A percentile compares a stretch with the other conserved stretches of the same genome.
Evolutionary conservation across 805 yeast species (phyloP).

Genomic region (Kazachstania africana): DNA sequence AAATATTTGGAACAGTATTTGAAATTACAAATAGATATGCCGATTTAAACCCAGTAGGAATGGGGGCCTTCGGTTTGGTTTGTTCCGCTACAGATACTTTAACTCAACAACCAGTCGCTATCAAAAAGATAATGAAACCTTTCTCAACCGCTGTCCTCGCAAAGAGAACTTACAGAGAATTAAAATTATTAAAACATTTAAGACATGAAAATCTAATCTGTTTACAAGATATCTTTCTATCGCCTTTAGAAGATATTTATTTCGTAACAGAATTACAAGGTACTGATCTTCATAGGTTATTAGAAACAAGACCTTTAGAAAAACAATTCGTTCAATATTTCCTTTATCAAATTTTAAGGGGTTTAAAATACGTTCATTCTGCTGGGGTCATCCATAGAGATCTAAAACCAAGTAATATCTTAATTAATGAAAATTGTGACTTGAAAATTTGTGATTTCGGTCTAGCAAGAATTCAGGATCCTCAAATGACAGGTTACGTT

Average conservation of each 20-base stretch:
- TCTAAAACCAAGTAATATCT: conserved; percentile 72
- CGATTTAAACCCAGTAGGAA: conserved; percentile 93
- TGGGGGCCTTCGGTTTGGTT: conserved; percentile 98
- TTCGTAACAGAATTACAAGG: conserved; percentile 96
- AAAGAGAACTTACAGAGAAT: conserved; percentile 91
- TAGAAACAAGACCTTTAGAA: conserved; percentile 88
- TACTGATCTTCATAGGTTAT: conserved; percentile 83
- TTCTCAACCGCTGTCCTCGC: conserved; percentile 90
- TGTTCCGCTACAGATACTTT: conserved; percentile 91
- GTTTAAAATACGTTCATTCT: conserved; percentile 79
- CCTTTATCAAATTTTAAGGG: conserved; percentile 84
- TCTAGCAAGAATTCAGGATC: conserved; percentile 92
- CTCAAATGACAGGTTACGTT: conserved; percentile 98
- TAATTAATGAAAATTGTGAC: conserved; percentile 84
- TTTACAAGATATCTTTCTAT: conserved; percentile 82
- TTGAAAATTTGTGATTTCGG: conserved; percentile 90
- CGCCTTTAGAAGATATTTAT: conserved; percentile 90
- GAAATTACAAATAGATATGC: conserved; percentile 85
- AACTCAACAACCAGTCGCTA: conserved; percentile 89
- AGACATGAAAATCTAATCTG: conserved; percentile 92
- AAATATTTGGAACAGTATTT: conserved; percentile 89
- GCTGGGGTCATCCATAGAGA: conserved; percentile 90
- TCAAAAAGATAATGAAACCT: conserved; percentile 95
- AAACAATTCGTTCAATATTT: conserved; percentile 95
- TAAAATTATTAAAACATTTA: conserved; percentile 83